phyloP scores from a whole-genome alignment of 495 filamentous ascomycete genomes.

The Annulohypoxylon maeteangense region DNA sequence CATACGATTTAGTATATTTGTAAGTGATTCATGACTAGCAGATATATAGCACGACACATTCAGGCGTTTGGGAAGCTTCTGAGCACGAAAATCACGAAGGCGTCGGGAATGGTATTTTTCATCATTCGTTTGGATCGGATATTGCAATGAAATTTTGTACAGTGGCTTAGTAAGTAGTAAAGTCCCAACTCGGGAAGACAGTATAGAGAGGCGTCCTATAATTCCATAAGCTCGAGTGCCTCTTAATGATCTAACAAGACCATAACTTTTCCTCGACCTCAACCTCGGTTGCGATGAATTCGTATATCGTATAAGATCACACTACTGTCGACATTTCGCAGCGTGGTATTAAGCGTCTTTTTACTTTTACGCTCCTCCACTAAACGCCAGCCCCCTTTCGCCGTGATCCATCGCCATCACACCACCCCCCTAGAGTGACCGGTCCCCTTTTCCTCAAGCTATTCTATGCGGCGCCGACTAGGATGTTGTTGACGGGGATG shows the following conservation, averaged over 20 bases:
- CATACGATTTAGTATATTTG: background rate
- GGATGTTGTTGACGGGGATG: constrained; percentile 57
- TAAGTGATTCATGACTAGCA: constrained; percentile 7
- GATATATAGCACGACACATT: constrained; percentile 5
- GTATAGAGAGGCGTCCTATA: constrained; percentile 18
- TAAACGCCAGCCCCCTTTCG: constrained; percentile 4
- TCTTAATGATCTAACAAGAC: constrained; percentile 10
- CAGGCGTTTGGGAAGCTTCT: constrained; percentile 1
- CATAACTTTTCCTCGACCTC: constrained; percentile 9
- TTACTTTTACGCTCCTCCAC: background rate
- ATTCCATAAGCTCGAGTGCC: constrained; percentile 2
- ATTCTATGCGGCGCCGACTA: constrained; percentile 58
- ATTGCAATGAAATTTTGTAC: constrained; percentile 42
- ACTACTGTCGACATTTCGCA: constrained; percentile 14
- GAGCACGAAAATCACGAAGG: constrained; percentile 8
- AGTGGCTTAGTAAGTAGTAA: constrained; percentile 35
- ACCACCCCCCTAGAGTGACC: background rate
- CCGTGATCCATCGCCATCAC: background rate
- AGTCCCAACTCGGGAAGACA: constrained; percentile 14
- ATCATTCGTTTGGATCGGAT: constrained; percentile 18
- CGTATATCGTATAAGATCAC: constrained; percentile 16
- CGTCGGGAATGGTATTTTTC: constrained; percentile 18
- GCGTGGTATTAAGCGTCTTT: constrained; percentile 18
- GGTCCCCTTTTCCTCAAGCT: background rate
- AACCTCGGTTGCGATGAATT: constrained; percentile 1